A percentile compares a stretch with the other conserved stretches of the same genome.
phyloP scores from a whole-genome alignment of 352 stramenopile species.

The Pythium guiyangense region DNA sequence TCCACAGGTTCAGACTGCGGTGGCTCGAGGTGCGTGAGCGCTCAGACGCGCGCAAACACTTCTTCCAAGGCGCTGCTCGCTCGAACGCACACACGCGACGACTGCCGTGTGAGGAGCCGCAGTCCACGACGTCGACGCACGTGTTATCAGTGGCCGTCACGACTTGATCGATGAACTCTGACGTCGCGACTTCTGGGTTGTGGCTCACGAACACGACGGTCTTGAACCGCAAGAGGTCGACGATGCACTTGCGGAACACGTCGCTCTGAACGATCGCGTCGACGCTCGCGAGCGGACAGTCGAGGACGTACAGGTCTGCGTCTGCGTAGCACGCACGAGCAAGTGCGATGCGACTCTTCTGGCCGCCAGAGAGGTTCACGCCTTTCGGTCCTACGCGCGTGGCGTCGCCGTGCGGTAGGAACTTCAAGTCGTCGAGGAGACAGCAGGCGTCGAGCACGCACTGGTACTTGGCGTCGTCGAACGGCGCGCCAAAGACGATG shows the following conservation, averaged over 20 bases:
- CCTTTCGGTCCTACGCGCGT: conserved; percentile 38
- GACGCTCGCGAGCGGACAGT: conserved; percentile 41
- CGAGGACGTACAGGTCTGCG: conserved; percentile 43
- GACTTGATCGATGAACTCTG: conserved; percentile 29
- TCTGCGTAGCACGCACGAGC: conserved; percentile 29
- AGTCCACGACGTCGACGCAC: not conserved
- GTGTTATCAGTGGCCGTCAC: conserved; percentile 10
- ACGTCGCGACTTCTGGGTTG: conserved; percentile 39
- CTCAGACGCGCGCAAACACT: no score
- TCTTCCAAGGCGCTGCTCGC: conserved; percentile 12
- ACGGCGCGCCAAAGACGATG: conserved; percentile 88
- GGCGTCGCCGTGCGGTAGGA: conserved; percentile 23
- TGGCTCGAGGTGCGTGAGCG: no score
- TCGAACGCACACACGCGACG: not conserved
- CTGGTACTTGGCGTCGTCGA: conserved; percentile 35
- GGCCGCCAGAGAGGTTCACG: conserved; percentile 47
- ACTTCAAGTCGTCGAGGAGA: conserved; percentile 40
- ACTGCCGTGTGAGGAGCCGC: not conserved
- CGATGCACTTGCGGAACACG: conserved; percentile 45
- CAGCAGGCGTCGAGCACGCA: conserved; percentile 42
- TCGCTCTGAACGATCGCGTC: conserved; percentile 51
- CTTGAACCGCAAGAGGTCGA: conserved; percentile 35
- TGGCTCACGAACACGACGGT: conserved; percentile 51
- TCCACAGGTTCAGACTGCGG: no score
- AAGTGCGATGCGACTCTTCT: conserved; percentile 22